Conservation (phyloP, 805 yeast species). For the Saccharomycopsis fermentans region DNA sequence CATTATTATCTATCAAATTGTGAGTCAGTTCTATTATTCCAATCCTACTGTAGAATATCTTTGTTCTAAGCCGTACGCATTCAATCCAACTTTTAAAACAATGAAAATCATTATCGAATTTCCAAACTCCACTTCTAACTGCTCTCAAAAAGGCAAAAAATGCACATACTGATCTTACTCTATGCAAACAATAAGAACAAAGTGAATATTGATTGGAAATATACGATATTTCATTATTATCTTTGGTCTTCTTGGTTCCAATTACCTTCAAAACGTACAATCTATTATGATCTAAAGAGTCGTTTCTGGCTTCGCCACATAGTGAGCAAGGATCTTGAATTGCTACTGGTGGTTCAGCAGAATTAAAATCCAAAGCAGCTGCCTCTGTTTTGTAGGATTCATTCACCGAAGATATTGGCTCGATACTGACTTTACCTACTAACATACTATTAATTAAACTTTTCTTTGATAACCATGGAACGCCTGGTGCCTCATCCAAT, state of each 20-base stretch:
- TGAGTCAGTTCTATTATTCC: constrained; percentile 36
- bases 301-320: constrained; percentile 72
- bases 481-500: constrained; percentile 43
- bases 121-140: constrained; percentile 49
- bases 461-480: constrained; percentile 52
- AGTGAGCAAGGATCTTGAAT: constrained; percentile 65
- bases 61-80: constrained; percentile 51
- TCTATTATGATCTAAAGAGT: constrained; percentile 66
- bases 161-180: constrained; percentile 76
- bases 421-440: constrained; percentile 73
- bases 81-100: constrained; percentile 56
- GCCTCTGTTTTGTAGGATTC: constrained; percentile 33
- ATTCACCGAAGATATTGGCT: constrained; percentile 79
- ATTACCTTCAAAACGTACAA: constrained; percentile 54
- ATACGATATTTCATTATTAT: constrained; percentile 24
- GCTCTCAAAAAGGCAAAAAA: constrained; percentile 67
- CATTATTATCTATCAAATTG: constrained; percentile 13
- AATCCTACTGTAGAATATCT: constrained; percentile 71
- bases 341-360: constrained; percentile 50
- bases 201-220: constrained; percentile 47
- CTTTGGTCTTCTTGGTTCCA: constrained; percentile 23
- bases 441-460: constrained; percentile 54
- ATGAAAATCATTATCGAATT: constrained; percentile 36
- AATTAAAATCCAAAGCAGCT: not conserved
- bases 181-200: constrained; percentile 72